Conservation (phyloP, 306 rosid species). For the Carpinus viminea region DNA sequence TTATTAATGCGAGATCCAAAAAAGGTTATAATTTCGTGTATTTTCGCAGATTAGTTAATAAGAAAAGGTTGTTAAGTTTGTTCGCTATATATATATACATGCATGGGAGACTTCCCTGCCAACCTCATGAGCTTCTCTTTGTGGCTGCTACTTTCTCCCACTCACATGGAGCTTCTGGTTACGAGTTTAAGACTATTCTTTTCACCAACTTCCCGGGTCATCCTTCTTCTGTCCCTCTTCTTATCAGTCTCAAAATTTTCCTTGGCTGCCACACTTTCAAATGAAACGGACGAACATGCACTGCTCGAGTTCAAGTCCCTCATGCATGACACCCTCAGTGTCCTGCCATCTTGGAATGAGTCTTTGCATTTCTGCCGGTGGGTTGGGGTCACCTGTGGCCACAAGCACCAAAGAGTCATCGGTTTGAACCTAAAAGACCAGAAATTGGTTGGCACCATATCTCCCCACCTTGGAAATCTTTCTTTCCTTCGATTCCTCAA, state of each 20-base stretch:
- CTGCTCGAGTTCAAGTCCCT: constrained; percentile 14
- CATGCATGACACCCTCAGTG: neutral
- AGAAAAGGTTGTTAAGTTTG: too few relatives aligned
- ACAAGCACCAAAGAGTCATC: constrained; percentile 12
- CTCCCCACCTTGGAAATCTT: constrained; percentile 11
- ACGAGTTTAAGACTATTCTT: neutral
- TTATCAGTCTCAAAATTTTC: neutral
- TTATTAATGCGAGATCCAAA: too few relatives aligned
- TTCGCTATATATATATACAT: too few relatives aligned
- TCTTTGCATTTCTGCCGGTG: constrained; percentile 20
- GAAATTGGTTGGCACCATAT: constrained; percentile 4
- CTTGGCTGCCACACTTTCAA: neutral
- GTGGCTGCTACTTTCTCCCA: neutral
- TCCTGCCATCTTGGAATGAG: constrained; percentile 13
- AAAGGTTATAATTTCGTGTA: too few relatives aligned
- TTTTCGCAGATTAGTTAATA: too few relatives aligned
- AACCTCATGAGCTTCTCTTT: too few relatives aligned
- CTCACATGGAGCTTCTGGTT: neutral
- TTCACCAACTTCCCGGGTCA: neutral
- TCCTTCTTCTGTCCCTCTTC: neutral
- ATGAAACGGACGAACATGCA: constrained; percentile 7
- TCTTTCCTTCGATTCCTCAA: neutral
- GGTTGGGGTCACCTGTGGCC: constrained; percentile 21
- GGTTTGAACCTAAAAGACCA: neutral
- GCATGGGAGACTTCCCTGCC: too few relatives aligned